phyloP scores from a whole-genome alignment of 371 early-diverging fungal genomes.

The Apophysomyces sp. region DNA sequence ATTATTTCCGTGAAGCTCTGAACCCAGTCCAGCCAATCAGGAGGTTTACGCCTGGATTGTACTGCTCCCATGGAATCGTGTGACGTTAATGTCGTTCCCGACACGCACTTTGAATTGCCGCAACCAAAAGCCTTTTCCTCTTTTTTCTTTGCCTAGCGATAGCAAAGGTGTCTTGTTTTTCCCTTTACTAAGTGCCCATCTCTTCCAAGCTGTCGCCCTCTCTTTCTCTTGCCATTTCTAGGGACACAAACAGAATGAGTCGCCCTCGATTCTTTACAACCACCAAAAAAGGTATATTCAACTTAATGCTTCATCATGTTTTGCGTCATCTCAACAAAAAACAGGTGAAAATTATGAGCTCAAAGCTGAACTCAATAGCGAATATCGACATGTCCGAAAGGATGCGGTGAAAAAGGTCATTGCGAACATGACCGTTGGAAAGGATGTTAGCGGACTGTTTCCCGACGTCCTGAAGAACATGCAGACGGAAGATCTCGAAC shows the following conservation, averaged over 20 bases:
- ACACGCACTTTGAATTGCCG: background rate
- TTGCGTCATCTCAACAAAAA: background rate
- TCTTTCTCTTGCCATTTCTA: background rate
- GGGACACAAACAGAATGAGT: constrained; percentile 14
- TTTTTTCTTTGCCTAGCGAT: too few species aligned
- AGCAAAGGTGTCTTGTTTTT: background rate
- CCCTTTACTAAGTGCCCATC: background rate
- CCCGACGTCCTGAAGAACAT: constrained; percentile 98
- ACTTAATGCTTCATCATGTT: constrained; percentile 4
- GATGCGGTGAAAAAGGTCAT: constrained; percentile 98
- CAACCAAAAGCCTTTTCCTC: background rate
- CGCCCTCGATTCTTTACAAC: constrained; percentile 64
- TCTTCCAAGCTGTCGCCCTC: background rate
- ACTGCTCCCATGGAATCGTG: too few species aligned
- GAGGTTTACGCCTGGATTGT: too few species aligned
- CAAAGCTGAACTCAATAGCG: constrained; percentile 93
- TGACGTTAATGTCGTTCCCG: background rate
- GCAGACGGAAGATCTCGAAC: constrained; percentile 94
- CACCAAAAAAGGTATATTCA: constrained; percentile 58
- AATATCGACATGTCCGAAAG: constrained; percentile 90
- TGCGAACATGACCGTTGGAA: constrained; percentile 89
- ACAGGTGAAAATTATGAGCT: constrained; percentile 96
- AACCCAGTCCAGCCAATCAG: too few species aligned
- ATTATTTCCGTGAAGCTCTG: too few species aligned
- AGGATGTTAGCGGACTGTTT: constrained; percentile 82